Base-by-base conservation (phyloP, 2,329 filamentous ascomycete genomes). In the Monosporascus sp. region DNA sequence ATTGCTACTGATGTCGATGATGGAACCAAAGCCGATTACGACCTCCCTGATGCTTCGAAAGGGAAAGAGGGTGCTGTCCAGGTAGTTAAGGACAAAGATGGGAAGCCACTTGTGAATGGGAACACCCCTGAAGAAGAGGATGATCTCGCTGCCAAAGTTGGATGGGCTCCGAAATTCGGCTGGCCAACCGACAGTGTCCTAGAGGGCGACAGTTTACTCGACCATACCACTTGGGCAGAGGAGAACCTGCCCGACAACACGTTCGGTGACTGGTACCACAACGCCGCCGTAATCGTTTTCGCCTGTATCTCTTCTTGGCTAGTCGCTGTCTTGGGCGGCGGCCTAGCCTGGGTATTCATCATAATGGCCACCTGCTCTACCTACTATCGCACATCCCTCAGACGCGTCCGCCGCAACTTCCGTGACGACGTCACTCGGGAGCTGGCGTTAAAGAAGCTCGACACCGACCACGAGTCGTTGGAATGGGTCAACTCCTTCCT, bases 401-500 rank as follows among this genome's bases (percentile, higher is more conserved):
- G 93, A 59, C 87, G 94, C 58, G 91, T 97, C 55, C 87, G 94
- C 63, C 87, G 94, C 62, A 99, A 99, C 71, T 96, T 96, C 71
- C 86, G 93, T 55, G 94, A 99, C 72, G 94, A 99, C 67, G 82
- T 99, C 61, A 87, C 87, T 55, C 87, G 94, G 51, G 92, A 97
- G 70, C 80, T 97, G 78, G 86, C 88, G 14, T 89, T 97, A 72
- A 87, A 87, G 71, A 89, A 82, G 64, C 77, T 99, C 51, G 94
- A 97, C 63, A 94, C 86, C 8, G 94, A 99, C 63, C 85, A 85
- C 26, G 94, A 99, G 73, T 94, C 89, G 53, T 78, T 99, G 48
- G 94, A 99, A 71, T 99, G 94, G 94, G 97, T 99, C 71, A 99
- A 99, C 78, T 96, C 91, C 63, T 99, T 99, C 75, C 70, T 99